Evolutionary conservation across 768 basidiomycete genomes (phyloP), one percentile per base, ranked within the genome.

Genomic region (Mycena galopus): DNA sequence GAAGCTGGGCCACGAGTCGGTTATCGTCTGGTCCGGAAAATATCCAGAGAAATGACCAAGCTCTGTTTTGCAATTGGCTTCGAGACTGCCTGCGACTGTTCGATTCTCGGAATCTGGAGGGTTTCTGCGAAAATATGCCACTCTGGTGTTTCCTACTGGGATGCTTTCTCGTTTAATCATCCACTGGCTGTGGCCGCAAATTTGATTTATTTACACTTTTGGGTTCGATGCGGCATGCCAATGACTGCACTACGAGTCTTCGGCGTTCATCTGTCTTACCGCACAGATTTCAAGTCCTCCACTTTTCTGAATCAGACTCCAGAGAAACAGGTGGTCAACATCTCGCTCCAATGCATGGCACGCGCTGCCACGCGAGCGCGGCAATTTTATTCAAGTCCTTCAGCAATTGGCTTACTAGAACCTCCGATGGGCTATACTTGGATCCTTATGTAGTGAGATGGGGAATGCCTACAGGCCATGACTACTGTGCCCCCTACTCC

Each of bases 401-500:
- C 30, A 0, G 8, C 16, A 6, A n/a, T 30, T 27, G 19, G 29
- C 29, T 32, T 17, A n/a, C n/a, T n/a, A 32, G 30, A 29, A n/a
- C 12, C 29, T 23, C 33, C 33, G 29, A 39, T 59, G 47, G 39
- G 25, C 64, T 71, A 71, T 65, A 42, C 58, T 65, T 58, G 57
- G 56, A 57, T 51, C 62, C 32, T 47, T 66, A 71, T 71, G 51
- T 42, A 33, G 32, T 32, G 30, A 27, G 10, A 21, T 37, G 63
- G 32, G 47, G 39, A 68, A 33, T 42, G 55, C 39, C 62, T 21
- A 25, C 62, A 53, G 29, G 39, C 58, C 59, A 71, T 71, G 64
- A 37, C 64, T 57, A 66, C 33, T 32, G 17, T 23, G 8, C 47
- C 32, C 25, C 61, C 27, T 55, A 12, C 16, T 29, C 44, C 66